Evolutionary conservation across 2,329 filamentous ascomycete genomes (phyloP), one percentile per base, ranked within the genome.

Genomic region (Trichoderma breve): DNA sequence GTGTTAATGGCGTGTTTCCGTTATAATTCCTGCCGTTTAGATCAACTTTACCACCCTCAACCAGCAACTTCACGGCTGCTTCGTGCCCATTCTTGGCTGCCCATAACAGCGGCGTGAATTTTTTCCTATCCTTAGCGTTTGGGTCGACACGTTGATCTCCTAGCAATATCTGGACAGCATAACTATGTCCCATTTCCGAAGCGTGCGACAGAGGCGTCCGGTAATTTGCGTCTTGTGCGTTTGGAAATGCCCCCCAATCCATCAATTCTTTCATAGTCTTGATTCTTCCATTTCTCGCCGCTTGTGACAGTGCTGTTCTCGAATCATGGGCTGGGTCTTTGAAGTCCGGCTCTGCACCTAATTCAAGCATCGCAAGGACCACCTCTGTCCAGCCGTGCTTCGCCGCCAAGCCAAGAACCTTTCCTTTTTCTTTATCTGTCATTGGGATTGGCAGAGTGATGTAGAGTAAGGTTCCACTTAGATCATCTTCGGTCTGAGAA

Each of bases 181-280:
- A 9, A n/a, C 8, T n/a, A n/a, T 43, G 39, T 4, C 39, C 39
- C 39, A 43, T 43, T 1, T 43, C 39, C 0, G 39, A 43, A 1
- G 39, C 39, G 4, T 43, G 4, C 18, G 39, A 43, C 18, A 43
- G 39, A 43, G 39, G 39, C 18, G 39, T 43, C 18, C 39, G 39
- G 7, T 9, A 3, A 0, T 43, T 1, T 0, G 6, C 1, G 39
- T 43, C 39, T n/a, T 3, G 3, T 43, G 39, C 0, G 7, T 43
- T n/a, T 43, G 39, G 39, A 9, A 43, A 43, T 43, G 39, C 39
- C 18, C 39, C 39, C 39, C 39, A 9, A 43, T 43, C 18, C 2
- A 43, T 43, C 39, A 43, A 43, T 43, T n/a, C 18, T 7, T 43
- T 9, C 39, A 43, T 43, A 43, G 18, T 9, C 8, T 43, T 43